Base-by-base conservation (phyloP, 306 rosid genomes). In the Lathyrus sativus region DNA sequence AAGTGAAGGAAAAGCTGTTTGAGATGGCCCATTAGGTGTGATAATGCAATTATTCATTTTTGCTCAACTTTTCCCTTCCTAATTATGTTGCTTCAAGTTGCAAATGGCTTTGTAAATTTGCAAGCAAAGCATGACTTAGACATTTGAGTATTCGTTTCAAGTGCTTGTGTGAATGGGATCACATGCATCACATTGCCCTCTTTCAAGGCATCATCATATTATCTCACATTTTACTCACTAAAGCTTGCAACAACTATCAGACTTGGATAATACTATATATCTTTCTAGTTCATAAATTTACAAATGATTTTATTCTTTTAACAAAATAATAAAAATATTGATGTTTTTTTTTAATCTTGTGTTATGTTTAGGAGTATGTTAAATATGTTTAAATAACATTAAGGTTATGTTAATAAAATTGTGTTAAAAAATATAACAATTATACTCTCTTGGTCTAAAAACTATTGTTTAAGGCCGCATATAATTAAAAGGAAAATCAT, bases 61-160 rank as follows among this genome's bases (percentile, higher is more conserved):
- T 61, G 71, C 42, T 70, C 44, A 72, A 62, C 75, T 74, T 63
- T 70, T 72, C 62, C 81, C 83, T 73, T 76, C 80, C 70, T 56
- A 56, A 56, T 54, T 13, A 63, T 59, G 67, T 77, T 80, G 80
- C 86, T 81, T 83, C 77, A 83, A 75, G 53, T 73, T 77, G 78
- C 78, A 85, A 73, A 73, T 62, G 42, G 53, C 76, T 51, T 62
- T 76, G 72, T 43, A 66, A 79, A 38, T 85, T 63, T 77, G 70
- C 83, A 79, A 82, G 80, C 80, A 78, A 79, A 68, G 64, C 80
- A 59, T 83, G 74, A 80, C 69, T 83, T 83, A 71, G 82, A 77
- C 80, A 66, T 54, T 59, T 76, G 55, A 79, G 45, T 67, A 59
- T 63, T 66, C 46, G 29, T 75, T 61, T 76, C 76, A 67, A 67